Base-by-base conservation (phyloP, 495 filamentous ascomycete genomes). In the Bryoglossum gracile region DNA sequence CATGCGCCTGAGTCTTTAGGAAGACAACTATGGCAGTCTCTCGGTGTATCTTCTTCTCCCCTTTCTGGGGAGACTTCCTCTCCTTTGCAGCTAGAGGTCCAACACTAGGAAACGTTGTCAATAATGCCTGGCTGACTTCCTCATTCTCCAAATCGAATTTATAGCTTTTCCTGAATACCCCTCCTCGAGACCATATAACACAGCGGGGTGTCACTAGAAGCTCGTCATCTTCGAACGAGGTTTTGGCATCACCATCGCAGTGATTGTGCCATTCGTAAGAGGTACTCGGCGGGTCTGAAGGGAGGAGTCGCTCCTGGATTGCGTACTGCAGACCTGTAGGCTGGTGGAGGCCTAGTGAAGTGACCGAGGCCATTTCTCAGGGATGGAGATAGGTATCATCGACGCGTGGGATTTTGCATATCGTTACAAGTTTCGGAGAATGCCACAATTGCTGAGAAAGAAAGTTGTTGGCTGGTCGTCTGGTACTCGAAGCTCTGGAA, bases 101-200 rank as follows among this genome's bases (percentile, higher is more conserved):
- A 39, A 74, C 73, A 4, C 77, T 74, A 2, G 82, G 80, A 55
- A 98, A 98, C 51, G 76, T 80, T 22, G 91, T 87, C 51, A 97
- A 76, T 10, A 95, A 65, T 13, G 88, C 92, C 63, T 95, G 86
- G 30, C 74, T 76, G 45, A 97, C 81, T 26, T 81, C 70, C 60
- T 96, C 88, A 49, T 88, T 82, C 60, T 97, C 92, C 8, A 86
- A 68, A 46, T 91, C 84, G 61, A 96, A 87, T 42, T 77, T 81
- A 68, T 89, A 99, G 51, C 87, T 78, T 59, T 89, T 87, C 47
- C 87, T 86, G 58, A 95, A 82, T 30, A 94, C 69, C 39, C 84
- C 84, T 35, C 87, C 89, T 43, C 86, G 78, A 25, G 87, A 95
- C 90, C 90, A 99, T 50, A 95, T 80, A 26, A 95, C 92, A 56